Evolutionary conservation across 495 filamentous ascomycete species (phyloP).

Genomic region (Gamarada debralockiae): DNA sequence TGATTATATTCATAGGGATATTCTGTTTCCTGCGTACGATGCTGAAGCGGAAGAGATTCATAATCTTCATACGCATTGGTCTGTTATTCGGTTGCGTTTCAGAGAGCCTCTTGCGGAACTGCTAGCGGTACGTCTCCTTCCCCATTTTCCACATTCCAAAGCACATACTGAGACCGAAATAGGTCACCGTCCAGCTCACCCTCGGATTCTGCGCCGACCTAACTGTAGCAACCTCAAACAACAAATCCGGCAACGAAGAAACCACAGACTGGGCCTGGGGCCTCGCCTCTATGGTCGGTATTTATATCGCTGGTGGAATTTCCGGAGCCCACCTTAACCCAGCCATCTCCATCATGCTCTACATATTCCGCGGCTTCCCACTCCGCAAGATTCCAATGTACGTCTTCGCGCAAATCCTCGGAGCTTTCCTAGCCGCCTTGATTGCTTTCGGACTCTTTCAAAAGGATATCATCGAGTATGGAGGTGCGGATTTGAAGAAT

Average conservation of each 20-base stretch:
- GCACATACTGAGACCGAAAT: too few species aligned
- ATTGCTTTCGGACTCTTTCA: conserved; percentile 52
- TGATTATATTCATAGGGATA: conserved; percentile 28
- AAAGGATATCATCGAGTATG: conserved; percentile 37
- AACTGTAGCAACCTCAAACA: conserved; percentile 34
- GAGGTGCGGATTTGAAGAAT: conserved; percentile 26
- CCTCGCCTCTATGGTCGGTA: conserved; percentile 52
- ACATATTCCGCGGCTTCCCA: conserved; percentile 53
- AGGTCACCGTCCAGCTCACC: conserved; percentile 29
- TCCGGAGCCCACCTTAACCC: conserved; percentile 58
- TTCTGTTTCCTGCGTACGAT: conserved; percentile 15
- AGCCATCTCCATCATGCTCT: conserved; percentile 53
- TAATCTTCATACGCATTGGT: conserved; percentile 51
- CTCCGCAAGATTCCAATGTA: conserved; percentile 58
- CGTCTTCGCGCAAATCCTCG: conserved; percentile 47
- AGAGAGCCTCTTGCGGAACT: conserved; percentile 47
- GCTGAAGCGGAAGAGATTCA: conserved; percentile 22
- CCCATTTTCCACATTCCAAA: background rate
- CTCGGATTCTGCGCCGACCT: conserved; percentile 47
- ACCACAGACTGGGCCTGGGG: conserved; percentile 47
- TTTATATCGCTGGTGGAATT: conserved; percentile 52
- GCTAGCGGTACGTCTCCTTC: conserved; percentile 37
- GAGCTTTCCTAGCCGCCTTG: conserved; percentile 48
- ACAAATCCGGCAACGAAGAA: conserved; percentile 30
- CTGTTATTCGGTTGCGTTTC: conserved; percentile 46